phyloP scores from a whole-genome alignment of 768 basidiomycete genomes.

The Glaciozyma martinii region DNA sequence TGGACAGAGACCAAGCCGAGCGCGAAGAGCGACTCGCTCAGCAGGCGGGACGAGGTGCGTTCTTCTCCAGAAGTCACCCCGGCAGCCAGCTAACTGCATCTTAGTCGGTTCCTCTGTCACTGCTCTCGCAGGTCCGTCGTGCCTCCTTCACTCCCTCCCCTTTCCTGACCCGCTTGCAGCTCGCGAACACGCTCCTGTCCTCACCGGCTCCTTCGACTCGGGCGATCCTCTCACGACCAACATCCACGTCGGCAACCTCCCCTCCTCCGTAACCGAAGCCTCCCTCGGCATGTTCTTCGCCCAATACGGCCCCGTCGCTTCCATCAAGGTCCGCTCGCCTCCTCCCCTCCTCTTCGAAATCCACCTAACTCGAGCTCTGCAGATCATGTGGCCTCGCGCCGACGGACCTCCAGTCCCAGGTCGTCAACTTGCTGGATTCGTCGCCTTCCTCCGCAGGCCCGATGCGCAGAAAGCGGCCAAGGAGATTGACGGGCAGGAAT shows the following conservation, averaged over 20 bases:
- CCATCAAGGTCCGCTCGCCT: constrained; percentile 37
- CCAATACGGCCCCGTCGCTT: constrained; percentile 73
- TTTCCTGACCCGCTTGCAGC: constrained; percentile 21
- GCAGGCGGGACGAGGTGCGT: constrained; percentile 43
- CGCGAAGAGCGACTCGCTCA: constrained; percentile 70
- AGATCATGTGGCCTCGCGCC: constrained; percentile 95
- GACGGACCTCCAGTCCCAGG: constrained; percentile 39
- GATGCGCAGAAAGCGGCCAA: constrained; percentile 83
- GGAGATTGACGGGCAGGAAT: constrained; percentile 85
- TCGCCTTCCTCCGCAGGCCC: constrained; percentile 86
- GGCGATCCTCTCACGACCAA: constrained; percentile 89
- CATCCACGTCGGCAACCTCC: constrained; percentile 88
- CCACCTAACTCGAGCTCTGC: constrained; percentile 37
- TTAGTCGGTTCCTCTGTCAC: constrained; percentile 54
- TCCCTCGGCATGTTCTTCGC: constrained; percentile 84
- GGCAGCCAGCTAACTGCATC: constrained; percentile 38
- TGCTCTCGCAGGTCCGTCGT: constrained; percentile 67
- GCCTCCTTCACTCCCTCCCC: not conserved
- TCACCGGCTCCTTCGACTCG: constrained; percentile 85
- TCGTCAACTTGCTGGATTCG: constrained; percentile 86
- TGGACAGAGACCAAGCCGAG: constrained; percentile 73
- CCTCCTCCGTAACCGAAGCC: constrained; percentile 74
- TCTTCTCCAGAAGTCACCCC: constrained; percentile 39
- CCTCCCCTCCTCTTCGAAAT: too few species aligned
- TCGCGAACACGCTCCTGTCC: constrained; percentile 47